Evolutionary conservation across 495 filamentous ascomycete species (phyloP), one percentile per base, ranked within the genome.

Genomic region (Neurospora sp.): DNA sequence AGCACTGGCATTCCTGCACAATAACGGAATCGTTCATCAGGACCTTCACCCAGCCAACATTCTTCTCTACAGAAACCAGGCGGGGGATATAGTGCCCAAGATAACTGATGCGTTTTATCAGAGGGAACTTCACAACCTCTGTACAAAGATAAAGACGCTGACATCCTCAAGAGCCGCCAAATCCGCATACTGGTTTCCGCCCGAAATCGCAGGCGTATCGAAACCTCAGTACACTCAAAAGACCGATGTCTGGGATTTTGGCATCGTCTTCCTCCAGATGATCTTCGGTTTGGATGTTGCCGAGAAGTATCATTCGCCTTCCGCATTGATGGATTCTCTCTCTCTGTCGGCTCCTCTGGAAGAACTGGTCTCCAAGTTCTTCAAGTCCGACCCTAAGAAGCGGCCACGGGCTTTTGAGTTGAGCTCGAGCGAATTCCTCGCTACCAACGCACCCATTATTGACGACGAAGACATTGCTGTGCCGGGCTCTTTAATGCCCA

Each of bases 171-270:
- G 88, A 39, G 84, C 88, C 8, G 89, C 90, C 12, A 91, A 90
- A 76, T 94, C 94, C 5, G 87, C 90, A 9, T 91, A 91, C 75
- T 98, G 95, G 95, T 78, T 91, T 37, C 89, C 95, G 6, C 92
- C 94, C 18, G 95, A 98, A 80, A 81, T 92, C 44, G 87, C 91
- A 2, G 87, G 89, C 59, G 84, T 84, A 35, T 84, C 85, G 68
- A 86, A 87, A 27, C 82, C 87, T 1, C 84, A 88, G 59, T 86
- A 86, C 37, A 92, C 89, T 11, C 89, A 91, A 76, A 97, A 96
- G 79, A 92, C 93, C 0, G 96, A 98, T 80, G 88, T 99, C 16
- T 99, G 96, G 96, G 91, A 97, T 75, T 88, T 98, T 75, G 96
- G 96, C 5, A 88, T 97, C 46, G 86, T 97, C 22, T 89, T 97